Evolutionary conservation across 2,329 filamentous ascomycete species (phyloP).

Genomic region (Remersonia thermophila): DNA sequence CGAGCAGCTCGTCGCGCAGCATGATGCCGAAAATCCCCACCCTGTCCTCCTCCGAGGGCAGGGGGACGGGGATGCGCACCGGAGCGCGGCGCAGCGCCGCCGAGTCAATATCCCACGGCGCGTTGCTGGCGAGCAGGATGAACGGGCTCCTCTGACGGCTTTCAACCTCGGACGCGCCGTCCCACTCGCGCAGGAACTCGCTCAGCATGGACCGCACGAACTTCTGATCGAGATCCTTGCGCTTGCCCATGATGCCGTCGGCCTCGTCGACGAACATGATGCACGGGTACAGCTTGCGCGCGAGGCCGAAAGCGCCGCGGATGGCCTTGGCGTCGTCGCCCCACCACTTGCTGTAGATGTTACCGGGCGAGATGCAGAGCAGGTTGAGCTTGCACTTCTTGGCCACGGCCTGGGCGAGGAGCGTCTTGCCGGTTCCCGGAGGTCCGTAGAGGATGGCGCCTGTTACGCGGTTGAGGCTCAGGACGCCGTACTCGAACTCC

Average conservation of each 20-base stretch:
- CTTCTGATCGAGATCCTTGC: neutral
- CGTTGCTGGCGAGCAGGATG: neutral
- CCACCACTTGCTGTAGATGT: neutral
- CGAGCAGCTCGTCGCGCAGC: neutral
- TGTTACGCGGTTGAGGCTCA: neutral
- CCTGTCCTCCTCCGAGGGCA: neutral
- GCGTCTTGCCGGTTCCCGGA: neutral
- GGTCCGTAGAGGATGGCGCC: neutral
- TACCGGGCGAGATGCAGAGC: neutral
- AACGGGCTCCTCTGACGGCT: neutral
- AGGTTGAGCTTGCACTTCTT: neutral
- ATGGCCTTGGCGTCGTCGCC: neutral
- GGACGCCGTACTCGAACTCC: neutral
- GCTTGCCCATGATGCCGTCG: neutral
- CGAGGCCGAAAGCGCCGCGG: neutral
- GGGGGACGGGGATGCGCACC: neutral
- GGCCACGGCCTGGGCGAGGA: neutral
- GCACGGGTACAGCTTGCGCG: neutral
- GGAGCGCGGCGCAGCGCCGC: neutral
- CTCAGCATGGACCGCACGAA: neutral
- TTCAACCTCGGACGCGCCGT: neutral
- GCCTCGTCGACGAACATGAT: neutral
- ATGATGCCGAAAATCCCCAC: neutral
- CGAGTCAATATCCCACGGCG: neutral
- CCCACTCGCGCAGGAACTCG: neutral